Conservation (phyloP, 2,329 filamentous ascomycete genomes). For the Trichoderma sp. region DNA sequence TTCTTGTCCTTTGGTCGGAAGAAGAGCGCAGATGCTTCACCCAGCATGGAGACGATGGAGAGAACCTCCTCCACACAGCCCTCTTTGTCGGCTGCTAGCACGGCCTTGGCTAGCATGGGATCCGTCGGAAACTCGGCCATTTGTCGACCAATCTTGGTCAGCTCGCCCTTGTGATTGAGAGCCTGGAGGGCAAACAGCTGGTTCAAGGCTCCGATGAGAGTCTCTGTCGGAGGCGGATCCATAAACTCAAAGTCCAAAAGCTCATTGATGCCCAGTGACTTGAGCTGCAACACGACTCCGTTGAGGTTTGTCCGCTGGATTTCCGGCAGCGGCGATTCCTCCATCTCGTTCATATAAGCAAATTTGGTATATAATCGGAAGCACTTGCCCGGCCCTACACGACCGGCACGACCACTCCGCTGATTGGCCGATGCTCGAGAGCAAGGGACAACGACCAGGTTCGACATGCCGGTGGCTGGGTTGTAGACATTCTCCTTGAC, state of each 20-base stretch:
- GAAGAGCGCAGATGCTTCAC: conserved; percentile 85
- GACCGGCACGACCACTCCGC: conserved; percentile 86
- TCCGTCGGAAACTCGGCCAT: conserved; percentile 96
- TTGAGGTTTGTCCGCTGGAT: conserved; percentile 90
- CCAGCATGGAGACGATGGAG: conserved; percentile 91
- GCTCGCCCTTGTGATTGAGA: conserved; percentile 81
- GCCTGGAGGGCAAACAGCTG: conserved; percentile 89
- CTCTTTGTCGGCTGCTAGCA: conserved; percentile 84
- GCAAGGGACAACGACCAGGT: conserved; percentile 85
- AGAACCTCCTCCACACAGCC: conserved; percentile 94
- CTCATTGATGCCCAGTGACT: conserved; percentile 88
- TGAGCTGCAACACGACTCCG: conserved; percentile 79
- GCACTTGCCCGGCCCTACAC: conserved; percentile 88
- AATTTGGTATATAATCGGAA: conserved; percentile 93
- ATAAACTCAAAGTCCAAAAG: conserved; percentile 94
- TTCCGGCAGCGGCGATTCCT: conserved; percentile 88
- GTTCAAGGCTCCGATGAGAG: conserved; percentile 84
- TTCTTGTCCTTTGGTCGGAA: conserved; percentile 97
- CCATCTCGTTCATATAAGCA: conserved; percentile 92
- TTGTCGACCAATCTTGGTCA: conserved; percentile 88
- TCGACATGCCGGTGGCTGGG: conserved; percentile 87
- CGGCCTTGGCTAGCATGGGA: conserved; percentile 85
- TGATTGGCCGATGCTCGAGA: conserved; percentile 92
- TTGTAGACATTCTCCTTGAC: conserved; percentile 97
- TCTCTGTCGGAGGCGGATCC: conserved; percentile 87